These are phyloP conservation scores for Paraglomus brasilianum DNA, from an alignment of 192 early-diverging fungal genomes.

Conservation along the genomic window DNA sequence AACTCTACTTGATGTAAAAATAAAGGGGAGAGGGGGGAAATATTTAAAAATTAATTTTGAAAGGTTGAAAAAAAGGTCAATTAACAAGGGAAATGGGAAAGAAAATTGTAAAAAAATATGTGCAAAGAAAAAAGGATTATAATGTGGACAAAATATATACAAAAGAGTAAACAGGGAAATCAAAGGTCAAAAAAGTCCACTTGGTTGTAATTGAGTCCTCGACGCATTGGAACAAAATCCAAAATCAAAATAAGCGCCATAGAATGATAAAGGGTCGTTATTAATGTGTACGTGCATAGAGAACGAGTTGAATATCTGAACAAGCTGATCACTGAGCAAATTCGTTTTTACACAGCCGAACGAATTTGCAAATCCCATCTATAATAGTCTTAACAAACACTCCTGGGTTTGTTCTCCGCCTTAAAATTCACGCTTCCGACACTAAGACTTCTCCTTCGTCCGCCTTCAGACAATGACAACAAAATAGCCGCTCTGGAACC, in stretches of 20 bases:
- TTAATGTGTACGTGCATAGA: too few species aligned
- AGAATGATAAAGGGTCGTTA: too few species aligned
- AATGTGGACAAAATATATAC: too few species aligned
- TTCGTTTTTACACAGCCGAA: too few species aligned
- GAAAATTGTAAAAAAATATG: background rate
- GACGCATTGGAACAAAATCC: too few species aligned
- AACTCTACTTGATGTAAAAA: slow-evolving; percentile 4
- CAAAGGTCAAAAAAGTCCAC: too few species aligned
- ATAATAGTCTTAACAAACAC: background rate
- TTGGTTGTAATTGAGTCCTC: too few species aligned
- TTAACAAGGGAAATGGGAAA: background rate
- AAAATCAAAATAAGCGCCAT: too few species aligned
- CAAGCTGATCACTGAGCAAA: too few species aligned
- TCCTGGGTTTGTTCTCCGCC: slow-evolving; percentile 4
- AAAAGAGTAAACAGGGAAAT: too few species aligned
- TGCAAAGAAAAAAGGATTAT: background rate
- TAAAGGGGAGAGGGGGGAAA: background rate
- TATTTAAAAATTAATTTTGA: slow-evolving; percentile 9
- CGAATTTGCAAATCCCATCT: too few species aligned
- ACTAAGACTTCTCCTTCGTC: slow-evolving; percentile 2
- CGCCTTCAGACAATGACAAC: slow-evolving; percentile 22
- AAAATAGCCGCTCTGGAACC: slow-evolving; percentile 21
- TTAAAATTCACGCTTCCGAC: slow-evolving; percentile 21
- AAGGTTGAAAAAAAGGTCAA: background rate
- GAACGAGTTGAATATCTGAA: too few species aligned